These are phyloP conservation scores for Syzygium aromaticum DNA, from an alignment of 345 rosid genomes.

Conservation along the genomic window DNA sequence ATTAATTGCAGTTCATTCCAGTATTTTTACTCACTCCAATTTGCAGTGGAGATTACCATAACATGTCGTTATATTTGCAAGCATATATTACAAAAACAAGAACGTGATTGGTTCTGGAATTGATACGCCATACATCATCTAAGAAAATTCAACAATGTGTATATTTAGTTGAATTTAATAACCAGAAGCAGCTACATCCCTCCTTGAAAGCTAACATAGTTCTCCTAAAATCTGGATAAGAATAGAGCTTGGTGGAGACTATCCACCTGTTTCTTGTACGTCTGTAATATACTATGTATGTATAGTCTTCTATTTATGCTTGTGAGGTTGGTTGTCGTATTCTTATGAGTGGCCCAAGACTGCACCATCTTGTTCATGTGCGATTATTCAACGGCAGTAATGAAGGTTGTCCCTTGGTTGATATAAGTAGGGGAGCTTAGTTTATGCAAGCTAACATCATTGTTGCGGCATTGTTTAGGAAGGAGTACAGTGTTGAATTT, in stretches of 20 bases:
- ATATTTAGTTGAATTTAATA: background rate
- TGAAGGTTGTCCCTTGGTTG: background rate
- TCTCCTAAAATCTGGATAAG: background rate
- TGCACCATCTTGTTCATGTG: background rate
- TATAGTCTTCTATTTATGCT: background rate
- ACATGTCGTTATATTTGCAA: background rate
- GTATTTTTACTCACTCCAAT: background rate
- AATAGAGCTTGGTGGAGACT: background rate
- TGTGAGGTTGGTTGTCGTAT: background rate
- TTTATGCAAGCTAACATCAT: background rate
- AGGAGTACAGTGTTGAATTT: background rate
- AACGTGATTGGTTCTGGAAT: background rate
- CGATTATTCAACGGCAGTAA: background rate
- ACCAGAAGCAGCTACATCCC: background rate
- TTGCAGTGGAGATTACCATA: background rate
- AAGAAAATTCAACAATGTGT: background rate
- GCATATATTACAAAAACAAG: background rate
- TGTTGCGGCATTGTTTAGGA: background rate
- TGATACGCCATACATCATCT: background rate
- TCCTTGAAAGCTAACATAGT: background rate
- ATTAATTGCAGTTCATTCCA: background rate
- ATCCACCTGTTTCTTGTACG: background rate
- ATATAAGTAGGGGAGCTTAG: background rate
- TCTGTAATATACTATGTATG: background rate
- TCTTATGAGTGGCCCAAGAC: background rate